A percentile compares a stretch with the other conserved stretches of the same genome.
Evolutionary conservation across 208 protist genomes (phyloP).

Genomic region (Lotmaria passim): DNA sequence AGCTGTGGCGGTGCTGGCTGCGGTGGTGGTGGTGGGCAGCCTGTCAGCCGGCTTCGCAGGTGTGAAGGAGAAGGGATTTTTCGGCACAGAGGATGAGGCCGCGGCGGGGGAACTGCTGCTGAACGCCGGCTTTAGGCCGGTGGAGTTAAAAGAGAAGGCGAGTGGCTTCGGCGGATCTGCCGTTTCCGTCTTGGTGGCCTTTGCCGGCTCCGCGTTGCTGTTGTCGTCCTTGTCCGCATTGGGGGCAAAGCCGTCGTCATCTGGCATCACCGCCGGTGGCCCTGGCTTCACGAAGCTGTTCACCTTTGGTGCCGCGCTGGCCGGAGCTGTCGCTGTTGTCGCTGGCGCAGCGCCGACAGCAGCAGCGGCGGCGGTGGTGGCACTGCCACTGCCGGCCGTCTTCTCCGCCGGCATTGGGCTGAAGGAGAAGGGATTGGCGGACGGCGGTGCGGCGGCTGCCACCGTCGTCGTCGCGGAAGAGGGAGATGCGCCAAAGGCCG

Average conservation of each 20-base stretch:
- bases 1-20: too few relatives aligned
- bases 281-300: slow-evolving; percentile 50
- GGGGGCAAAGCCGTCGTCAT: slow-evolving; percentile 75
- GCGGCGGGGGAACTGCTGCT: not conserved
- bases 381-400: not conserved
- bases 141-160: slow-evolving; percentile 31
- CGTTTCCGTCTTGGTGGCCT: slow-evolving; percentile 14
- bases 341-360: too few relatives aligned
- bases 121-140: not conserved
- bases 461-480: not conserved
- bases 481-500: not conserved
- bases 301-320: not conserved
- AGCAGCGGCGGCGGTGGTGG: not conserved
- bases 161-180: slow-evolving; percentile 25
- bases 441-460: not conserved
- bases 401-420: slow-evolving; percentile 2
- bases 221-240: slow-evolving; percentile 66
- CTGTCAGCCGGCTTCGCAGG: slow-evolving; percentile 10
- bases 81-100: not conserved
- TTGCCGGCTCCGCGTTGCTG: slow-evolving; percentile 12
- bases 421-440: slow-evolving; percentile 12
- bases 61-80: slow-evolving; percentile 32
- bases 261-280: slow-evolving; percentile 56
- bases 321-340: not conserved
- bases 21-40: too few relatives aligned